phyloP scores from a whole-genome alignment of 1,139 yeast species.

The Nakaseomyces delphensis region DNA sequence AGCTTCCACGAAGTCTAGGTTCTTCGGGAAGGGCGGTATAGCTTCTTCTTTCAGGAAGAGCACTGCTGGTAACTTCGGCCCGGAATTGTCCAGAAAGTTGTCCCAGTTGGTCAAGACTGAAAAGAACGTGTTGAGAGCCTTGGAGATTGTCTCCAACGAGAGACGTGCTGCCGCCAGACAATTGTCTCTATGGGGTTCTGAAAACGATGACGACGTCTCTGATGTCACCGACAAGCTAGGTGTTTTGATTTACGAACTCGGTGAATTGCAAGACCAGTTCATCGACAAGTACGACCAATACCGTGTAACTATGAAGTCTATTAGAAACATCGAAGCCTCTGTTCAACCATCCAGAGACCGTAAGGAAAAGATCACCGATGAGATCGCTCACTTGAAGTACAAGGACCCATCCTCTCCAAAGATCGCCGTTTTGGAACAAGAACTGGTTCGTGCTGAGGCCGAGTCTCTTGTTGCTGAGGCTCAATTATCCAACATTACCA shows the following conservation, averaged over 20 bases:
- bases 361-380: constrained; percentile 76
- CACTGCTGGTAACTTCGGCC: constrained; percentile 69
- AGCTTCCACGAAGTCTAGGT: constrained; percentile 57
- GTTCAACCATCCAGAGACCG: constrained; percentile 85
- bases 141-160: constrained; percentile 70
- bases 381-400: constrained; percentile 73
- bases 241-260: constrained; percentile 70
- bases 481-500: constrained; percentile 75
- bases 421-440: constrained; percentile 75
- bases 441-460: constrained; percentile 83
- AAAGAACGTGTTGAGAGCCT: constrained; percentile 69
- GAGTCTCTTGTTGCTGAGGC: constrained; percentile 88
- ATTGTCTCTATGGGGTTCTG: constrained; percentile 77
- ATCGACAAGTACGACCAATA: constrained; percentile 81
- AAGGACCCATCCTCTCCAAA: constrained; percentile 81
- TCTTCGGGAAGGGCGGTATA: constrained; percentile 66
- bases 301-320: constrained; percentile 70
- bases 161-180: constrained; percentile 79
- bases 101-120: constrained; percentile 74
- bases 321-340: constrained; percentile 78
- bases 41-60: constrained; percentile 58
- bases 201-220: constrained; percentile 73
- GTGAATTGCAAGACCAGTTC: constrained; percentile 81
- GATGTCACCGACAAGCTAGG: constrained; percentile 84
- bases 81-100: constrained; percentile 68